phyloP scores from a whole-genome alignment of 1,284 basidiomycete genomes.

The Bjerkandera adusta region DNA sequence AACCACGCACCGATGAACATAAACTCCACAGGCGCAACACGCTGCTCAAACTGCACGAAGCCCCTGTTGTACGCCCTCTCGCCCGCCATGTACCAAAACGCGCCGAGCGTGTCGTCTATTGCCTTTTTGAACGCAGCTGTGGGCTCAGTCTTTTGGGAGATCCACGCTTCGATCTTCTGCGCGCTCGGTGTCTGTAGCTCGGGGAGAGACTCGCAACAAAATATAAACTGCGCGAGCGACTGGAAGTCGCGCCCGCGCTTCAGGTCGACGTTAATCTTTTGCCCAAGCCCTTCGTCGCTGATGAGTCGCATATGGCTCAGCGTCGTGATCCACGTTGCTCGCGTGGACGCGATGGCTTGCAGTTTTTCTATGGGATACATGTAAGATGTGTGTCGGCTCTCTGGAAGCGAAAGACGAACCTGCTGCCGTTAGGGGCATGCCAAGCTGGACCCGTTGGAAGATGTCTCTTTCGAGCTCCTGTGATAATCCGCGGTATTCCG shows the following conservation, averaged over 20 bases:
- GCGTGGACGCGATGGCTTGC: conserved; percentile 64
- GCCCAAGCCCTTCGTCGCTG: conserved; percentile 48
- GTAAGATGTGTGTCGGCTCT: background rate
- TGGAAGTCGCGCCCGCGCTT: conserved; percentile 70
- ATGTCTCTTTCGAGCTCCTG: conserved; percentile 60
- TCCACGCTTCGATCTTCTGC: conserved; percentile 56
- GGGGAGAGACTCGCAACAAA: conserved; percentile 54
- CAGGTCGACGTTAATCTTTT: conserved; percentile 55
- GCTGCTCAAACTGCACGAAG: conserved; percentile 48
- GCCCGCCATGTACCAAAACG: conserved; percentile 52
- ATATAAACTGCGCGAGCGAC: conserved; percentile 62
- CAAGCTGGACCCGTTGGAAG: conserved; percentile 78
- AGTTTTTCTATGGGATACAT: conserved; percentile 66
- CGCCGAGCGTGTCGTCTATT: conserved; percentile 48
- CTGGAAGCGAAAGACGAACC: conserved; percentile 35
- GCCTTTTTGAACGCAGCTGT: conserved; percentile 42
- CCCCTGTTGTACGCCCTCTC: conserved; percentile 35
- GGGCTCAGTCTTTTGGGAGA: conserved; percentile 45
- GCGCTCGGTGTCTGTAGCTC: conserved; percentile 49
- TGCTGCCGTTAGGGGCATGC: conserved; percentile 64
- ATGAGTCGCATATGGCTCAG: conserved; percentile 50
- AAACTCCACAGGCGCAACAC: conserved; percentile 74
- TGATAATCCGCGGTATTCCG: conserved; percentile 53
- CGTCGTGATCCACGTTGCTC: conserved; percentile 52
- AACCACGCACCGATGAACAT: conserved; percentile 59